Evolutionary conservation across 192 early-diverging fungal genomes (phyloP), one percentile per base, ranked within the genome.

Genomic region (Coemansia umbellata): DNA sequence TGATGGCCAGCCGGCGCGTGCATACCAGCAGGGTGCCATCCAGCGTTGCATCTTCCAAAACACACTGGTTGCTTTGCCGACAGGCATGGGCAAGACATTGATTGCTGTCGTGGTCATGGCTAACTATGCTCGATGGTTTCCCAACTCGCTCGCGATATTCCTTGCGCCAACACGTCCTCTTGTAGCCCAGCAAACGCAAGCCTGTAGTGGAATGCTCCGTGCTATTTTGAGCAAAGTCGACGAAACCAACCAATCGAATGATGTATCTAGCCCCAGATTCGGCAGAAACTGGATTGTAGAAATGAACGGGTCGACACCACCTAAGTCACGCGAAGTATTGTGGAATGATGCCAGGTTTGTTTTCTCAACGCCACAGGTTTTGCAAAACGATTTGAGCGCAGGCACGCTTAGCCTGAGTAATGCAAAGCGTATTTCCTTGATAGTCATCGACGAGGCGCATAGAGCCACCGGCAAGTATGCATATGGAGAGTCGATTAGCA

Each of bases 391-490:
- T 54, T 53, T 97, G 18, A 76, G 80, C 5, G 55, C 68, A 0
- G 82, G 80, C 4, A 81, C 79, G 9, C 90, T 90, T 51, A 83
- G 39, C 28, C 22, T 35, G 8, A 63, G 62, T 11, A 58, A 86
- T 11, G 82, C 85, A 5, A 60, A 78, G 19, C 63, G 83, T 8
- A 76, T 96, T 32, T 63, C 72, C 0, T 78, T 80, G 32, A 17
- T 94, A n/a, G 91, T 97, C 7, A 73, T 95, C 5, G 94, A 97
- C 47, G 94, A 97, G 59, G 94, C 94, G 0, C 94, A 97, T 63
- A 71, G 86, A 8, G 90, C 92, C 5, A 87, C 84, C 1, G 94
- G 94, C 6, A 80, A 85, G 10, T 87, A 94, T 47, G 85, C 94
- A 0, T 95, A 92, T 50, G 78, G 83, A 15, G 83, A 88, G 41